Evolutionary conservation across 2,329 filamentous ascomycete genomes (phyloP), one percentile per base, ranked within the genome.

Genomic region (Aspergillus texensis): DNA sequence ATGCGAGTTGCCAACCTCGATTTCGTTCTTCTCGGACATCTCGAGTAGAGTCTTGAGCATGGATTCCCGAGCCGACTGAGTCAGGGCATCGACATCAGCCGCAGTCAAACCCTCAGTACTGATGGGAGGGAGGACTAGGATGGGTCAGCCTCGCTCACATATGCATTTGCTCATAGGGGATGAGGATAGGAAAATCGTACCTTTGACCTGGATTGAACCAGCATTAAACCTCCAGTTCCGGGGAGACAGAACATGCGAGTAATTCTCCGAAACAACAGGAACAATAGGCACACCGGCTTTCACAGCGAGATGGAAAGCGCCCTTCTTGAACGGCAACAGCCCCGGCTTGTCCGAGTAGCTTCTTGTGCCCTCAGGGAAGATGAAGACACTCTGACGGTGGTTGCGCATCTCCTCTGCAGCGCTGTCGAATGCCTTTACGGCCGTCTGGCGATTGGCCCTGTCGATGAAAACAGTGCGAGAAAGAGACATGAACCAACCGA

Each of bases 321-420:
- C 95, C 84, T 99, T 99, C 82, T 99, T 99, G 85, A 98, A 99
- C n/a, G 93, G 92, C 60, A 98, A 83, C 72, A 99, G 81, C 63
- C 85, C 87, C 1, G 95, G 91, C 60, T 94, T 89, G 71, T 90
- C 88, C 62, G 91, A 86, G 81, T 98, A 97, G 77, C 92, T 96
- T 69, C 95, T 87, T 1, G 95, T 99, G 57, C 95, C 95, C 81
- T 99, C 95, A 0, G 83, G 81, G 68, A 85, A 85, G 59, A 85
- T 84, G 67, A 84, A 84, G 10, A 85, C 83, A 63, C 80, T 83
- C 71, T 94, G 91, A 67, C 82, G 85, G 72, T 90, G 84, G 58
- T 80, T 80, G 71, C 85, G 86, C 82, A 99, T 99, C 77, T 94
- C 90, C 53, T 86, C 80, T 55, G 92, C 92, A 45, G 95, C 95